Evolutionary conservation across 768 basidiomycete genomes (phyloP).

Genomic region (Calocera cornea): DNA sequence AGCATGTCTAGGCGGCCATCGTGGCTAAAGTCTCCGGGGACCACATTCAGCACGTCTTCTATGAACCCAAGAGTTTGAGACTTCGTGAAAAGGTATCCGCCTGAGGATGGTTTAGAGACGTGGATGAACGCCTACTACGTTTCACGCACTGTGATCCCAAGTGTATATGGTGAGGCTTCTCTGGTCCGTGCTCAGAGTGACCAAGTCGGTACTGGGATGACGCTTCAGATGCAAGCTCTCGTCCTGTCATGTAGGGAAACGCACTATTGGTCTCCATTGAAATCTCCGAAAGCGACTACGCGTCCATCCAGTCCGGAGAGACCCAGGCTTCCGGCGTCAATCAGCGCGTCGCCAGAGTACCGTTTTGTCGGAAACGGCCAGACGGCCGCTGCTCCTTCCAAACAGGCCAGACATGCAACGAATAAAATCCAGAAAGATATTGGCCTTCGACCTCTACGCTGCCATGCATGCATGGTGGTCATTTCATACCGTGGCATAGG

Average conservation of each 20-base stretch:
- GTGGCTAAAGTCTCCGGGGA: constrained; percentile 88
- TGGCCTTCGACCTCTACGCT: not conserved
- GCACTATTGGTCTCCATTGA: constrained; percentile 90
- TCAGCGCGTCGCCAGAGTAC: constrained; percentile 66
- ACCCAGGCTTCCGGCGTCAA: constrained; percentile 70
- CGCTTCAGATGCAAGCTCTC: not conserved
- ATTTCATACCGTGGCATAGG: not conserved
- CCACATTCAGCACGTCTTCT: constrained; percentile 51
- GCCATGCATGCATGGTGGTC: not conserved
- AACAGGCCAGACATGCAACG: not conserved
- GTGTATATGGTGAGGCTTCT: constrained; percentile 60
- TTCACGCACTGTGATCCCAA: constrained; percentile 62
- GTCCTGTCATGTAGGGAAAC: constrained; percentile 22
- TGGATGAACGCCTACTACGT: not conserved
- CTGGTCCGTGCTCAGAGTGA: constrained; percentile 63
- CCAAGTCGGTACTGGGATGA: constrained; percentile 53
- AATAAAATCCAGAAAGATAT: not conserved
- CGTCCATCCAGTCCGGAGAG: constrained; percentile 49
- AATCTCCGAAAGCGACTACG: constrained; percentile 85
- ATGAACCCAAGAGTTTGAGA: constrained; percentile 39
- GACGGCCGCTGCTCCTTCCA: constrained; percentile 14
- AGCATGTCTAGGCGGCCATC: constrained; percentile 83
- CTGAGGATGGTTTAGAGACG: constrained; percentile 29
- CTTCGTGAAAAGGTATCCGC: constrained; percentile 41
- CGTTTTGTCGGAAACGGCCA: constrained; percentile 88